Conservation (phyloP, 1,284 basidiomycete genomes). For the Ustilago esculenta region DNA sequence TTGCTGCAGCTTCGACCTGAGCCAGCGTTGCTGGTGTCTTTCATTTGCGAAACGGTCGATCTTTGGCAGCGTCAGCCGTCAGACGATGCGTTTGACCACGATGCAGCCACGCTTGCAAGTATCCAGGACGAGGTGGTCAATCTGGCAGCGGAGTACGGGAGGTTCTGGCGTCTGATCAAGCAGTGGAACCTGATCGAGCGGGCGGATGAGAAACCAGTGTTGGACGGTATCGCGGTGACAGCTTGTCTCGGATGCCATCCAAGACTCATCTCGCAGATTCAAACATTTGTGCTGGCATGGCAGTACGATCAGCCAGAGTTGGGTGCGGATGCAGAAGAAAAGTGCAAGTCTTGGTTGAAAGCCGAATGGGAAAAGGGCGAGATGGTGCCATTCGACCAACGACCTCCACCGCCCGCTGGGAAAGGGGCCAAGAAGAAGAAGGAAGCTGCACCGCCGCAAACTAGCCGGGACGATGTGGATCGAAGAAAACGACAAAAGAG, state of each 20-base stretch:
- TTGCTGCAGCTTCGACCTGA: conserved; percentile 33
- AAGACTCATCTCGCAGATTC: conserved; percentile 49
- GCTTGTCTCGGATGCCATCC: conserved; percentile 40
- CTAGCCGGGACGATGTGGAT: conserved; percentile 2
- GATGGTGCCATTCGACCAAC: conserved; percentile 51
- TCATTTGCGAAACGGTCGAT: conserved; percentile 37
- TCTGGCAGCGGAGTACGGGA: conserved; percentile 28
- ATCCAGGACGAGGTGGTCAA: conserved; percentile 12
- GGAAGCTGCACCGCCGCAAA: not conserved
- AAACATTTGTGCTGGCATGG: conserved; percentile 56
- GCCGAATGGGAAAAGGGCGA: conserved; percentile 53
- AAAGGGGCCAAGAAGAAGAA: conserved; percentile 41
- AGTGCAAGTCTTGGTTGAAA: conserved; percentile 49
- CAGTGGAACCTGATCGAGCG: conserved; percentile 25
- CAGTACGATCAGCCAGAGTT: conserved; percentile 37
- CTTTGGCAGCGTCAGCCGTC: conserved; percentile 9
- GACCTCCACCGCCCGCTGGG: conserved; percentile 16
- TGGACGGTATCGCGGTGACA: conserved; percentile 59
- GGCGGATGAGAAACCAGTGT: conserved; percentile 41
- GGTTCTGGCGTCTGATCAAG: conserved; percentile 45
- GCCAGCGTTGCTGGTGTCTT: conserved; percentile 41
- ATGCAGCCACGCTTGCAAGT: conserved; percentile 5
- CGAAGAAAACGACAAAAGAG: conserved; percentile 51
- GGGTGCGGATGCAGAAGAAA: conserved; percentile 2
- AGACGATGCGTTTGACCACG: conserved; percentile 1